Evolutionary conservation across 441 rosid genomes (phyloP), one percentile per base, ranked within the genome.

Genomic region (Bocquillonia castaneifolia): DNA sequence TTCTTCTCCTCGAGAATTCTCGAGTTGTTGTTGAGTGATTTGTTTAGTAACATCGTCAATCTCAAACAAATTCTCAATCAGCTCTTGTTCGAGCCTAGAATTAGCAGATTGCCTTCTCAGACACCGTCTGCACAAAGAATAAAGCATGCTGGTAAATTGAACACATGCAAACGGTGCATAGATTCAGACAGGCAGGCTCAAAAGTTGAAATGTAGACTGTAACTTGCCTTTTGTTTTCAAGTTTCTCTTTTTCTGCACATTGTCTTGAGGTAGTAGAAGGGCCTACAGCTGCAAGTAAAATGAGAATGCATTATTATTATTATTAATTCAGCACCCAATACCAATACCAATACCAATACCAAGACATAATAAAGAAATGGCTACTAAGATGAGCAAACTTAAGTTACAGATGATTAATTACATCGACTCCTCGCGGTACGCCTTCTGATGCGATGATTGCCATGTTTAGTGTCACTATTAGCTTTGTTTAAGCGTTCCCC

Each of bases 1-100:
- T 68, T 59, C 77, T 13, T 69, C 64, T 64, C 69, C 67, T 36
- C n/a, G n/a, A n/a, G 74, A 58, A 56, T 45, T 62, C 20, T 67
- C 72, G 13, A 48, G 65, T 6, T 56, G 66, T 29, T 40, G 64
- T 51, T 40, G 64, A 55, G 40, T 40, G 59, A 52, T 37, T 1
- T 73, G 73, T 47, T 73, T 66, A n/a, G 71, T 71, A 29, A 80
- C 76, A 55, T 81, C 89, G 63, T 89, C 86, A 0, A 86, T 84
- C 78, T 91, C 96, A 60, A 87, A 85, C 67, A 86, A 75, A 74
- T 87, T 80, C 71, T 80, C 90, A 0, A 63, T 59, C 3, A 82
- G 76, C 44, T 76, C 87, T 40, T 25, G 70, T 71, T 73, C 78
- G 70, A 87, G 77, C 76, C 77, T 36, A 36, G 40, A 4, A 36